Conservation (phyloP, 371 early-diverging fungal species). For the Lichtheimia corymbifera region DNA sequence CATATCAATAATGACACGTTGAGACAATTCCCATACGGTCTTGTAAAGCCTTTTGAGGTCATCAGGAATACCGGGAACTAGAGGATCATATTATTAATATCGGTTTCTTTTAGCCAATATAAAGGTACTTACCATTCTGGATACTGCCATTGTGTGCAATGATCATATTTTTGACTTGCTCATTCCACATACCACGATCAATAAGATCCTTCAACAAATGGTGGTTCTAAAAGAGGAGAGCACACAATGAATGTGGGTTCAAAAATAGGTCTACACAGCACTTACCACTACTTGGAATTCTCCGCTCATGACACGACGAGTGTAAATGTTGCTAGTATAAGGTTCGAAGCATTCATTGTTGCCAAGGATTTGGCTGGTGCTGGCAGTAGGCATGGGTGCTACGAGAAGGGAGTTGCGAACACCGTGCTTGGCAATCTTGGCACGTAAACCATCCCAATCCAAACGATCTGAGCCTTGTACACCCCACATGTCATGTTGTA, state of each 20-base stretch:
- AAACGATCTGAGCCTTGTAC: constrained; percentile 76
- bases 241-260: background rate
- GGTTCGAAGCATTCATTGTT: constrained; percentile 99
- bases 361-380: constrained; percentile 97
- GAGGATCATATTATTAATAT: background rate
- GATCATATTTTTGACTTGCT: constrained; percentile 94
- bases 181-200: constrained; percentile 92
- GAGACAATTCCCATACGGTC: constrained; percentile 98
- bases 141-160: constrained; percentile 95
- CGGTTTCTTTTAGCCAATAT: background rate
- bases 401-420: constrained; percentile 94
- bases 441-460: constrained; percentile 91
- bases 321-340: constrained; percentile 95
- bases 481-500: constrained; percentile 97
- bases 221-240: constrained; percentile 61
- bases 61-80: constrained; percentile 77
- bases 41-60: constrained; percentile 94
- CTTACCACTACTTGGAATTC: constrained; percentile 95
- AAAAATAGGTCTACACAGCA: background rate
- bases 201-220: constrained; percentile 94
- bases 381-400: constrained; percentile 99
- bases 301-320: constrained; percentile 95
- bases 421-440: constrained; percentile 82
- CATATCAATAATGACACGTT: constrained; percentile 80
- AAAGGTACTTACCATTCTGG: constrained; percentile 47